Base-by-base conservation (phyloP, 2,329 filamentous ascomycete species). In the Penicillium olsonii region DNA sequence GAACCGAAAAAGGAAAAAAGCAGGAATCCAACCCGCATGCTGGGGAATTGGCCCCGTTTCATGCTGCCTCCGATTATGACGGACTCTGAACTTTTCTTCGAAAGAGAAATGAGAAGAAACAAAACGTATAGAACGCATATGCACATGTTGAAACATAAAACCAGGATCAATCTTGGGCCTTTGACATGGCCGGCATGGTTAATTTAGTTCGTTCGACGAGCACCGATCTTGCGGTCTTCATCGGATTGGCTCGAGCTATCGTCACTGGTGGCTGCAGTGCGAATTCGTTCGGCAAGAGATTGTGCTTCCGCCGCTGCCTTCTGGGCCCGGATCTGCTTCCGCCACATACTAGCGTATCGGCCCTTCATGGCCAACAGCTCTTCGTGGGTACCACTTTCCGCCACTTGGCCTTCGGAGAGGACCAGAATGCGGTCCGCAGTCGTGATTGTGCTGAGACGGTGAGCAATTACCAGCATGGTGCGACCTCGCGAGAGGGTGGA, bases 391-490 rank as follows among this genome's bases (percentile, higher is more conserved):
- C 90, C 90, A 40, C 81, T 80, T 73, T 95, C 90, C 12, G 83
- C 82, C 42, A 95, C 87, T 38, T 81, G 78, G n/a, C 90, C 90
- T 52, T 84, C 83, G 55, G 87, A 84, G 24, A 92, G 78, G 37
- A 95, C 90, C 45, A 91, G 77, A 53, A 95, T 91, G 63, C 92
- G 88, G 67, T 95, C 88, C 9, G 90, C 90, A 50, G 88, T 87
- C 3, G 88, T 92, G 61, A 94, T 92, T 1, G 87, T 91, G 26
- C 89, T 94, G 19, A 96, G 76, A 45, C 90, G 87, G 70, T 95
- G 90, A 44, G 94, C 94, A 74, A 99, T 97, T 43, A 97, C 91
- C 53, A 99, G 83, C 76, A 96, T 87, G 1, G 94, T 99, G 39
- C 94, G 87, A 42, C 91, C 92, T 59, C 87, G 79, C 14, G 90